phyloP scores from a whole-genome alignment of 805 yeast species.

The Schizosaccharomyces osmophilus region DNA sequence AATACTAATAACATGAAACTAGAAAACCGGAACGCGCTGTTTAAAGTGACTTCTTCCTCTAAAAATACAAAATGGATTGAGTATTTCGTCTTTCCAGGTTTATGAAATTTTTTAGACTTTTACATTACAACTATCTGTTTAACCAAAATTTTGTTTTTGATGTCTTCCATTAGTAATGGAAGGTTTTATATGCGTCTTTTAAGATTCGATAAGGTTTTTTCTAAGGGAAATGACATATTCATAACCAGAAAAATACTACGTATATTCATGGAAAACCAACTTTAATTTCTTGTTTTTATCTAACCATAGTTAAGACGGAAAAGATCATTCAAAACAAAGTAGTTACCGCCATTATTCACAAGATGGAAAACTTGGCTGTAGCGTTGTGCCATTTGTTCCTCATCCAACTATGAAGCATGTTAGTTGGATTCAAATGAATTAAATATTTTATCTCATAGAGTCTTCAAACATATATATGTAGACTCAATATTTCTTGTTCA shows the following conservation, averaged over 20 bases:
- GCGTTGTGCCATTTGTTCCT: constrained; percentile 84
- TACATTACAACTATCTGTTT: too few relatives aligned
- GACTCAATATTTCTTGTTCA: background rate
- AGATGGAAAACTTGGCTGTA: constrained; percentile 94
- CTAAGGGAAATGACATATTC: background rate
- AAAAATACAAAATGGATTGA: too few relatives aligned
- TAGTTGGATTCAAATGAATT: background rate
- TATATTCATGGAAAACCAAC: background rate
- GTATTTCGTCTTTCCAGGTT: too few relatives aligned
- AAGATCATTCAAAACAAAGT: constrained; percentile 87
- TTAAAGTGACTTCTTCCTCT: too few relatives aligned
- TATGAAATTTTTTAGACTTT: too few relatives aligned
- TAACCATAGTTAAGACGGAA: constrained; percentile 57
- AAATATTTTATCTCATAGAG: background rate
- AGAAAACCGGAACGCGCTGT: constrained; percentile 2
- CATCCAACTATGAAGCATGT: constrained; percentile 29
- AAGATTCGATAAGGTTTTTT: too few relatives aligned
- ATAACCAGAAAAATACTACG: background rate
- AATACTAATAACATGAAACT: background rate
- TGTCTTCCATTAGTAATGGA: too few relatives aligned
- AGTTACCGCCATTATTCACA: constrained; percentile 74
- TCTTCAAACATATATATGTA: background rate
- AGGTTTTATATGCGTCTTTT: too few relatives aligned
- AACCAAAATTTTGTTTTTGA: too few relatives aligned
- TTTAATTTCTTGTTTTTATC: background rate